Percentiles rank a stretch among this genome's conserved stretches.
phyloP scores from a whole-genome alignment of 331 rosid species.

The Pyracantha coccinea region DNA sequence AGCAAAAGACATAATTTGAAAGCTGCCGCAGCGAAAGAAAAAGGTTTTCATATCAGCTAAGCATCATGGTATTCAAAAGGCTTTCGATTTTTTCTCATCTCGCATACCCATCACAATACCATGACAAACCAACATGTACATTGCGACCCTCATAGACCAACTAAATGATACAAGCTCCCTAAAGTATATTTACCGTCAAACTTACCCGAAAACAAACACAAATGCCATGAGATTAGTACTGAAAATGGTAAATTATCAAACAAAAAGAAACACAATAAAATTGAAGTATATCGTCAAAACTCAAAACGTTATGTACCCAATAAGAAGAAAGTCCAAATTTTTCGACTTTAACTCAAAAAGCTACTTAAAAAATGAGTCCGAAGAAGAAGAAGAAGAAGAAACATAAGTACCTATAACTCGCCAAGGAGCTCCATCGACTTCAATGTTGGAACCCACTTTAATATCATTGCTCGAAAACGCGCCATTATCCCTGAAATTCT shows the following conservation, averaged over 20 bases:
- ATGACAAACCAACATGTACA: not conserved
- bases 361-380: not conserved
- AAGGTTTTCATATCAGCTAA: not conserved
- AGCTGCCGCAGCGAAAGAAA: not conserved
- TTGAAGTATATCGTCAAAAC: not conserved
- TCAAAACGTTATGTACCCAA: not conserved
- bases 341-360: not conserved
- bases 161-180: not conserved
- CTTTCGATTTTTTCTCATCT: not conserved
- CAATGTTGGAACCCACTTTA: constrained; percentile 68
- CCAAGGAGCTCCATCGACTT: constrained; percentile 93
- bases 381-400: not conserved
- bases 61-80: not conserved
- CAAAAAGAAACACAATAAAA: not conserved
- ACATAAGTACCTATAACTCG: constrained; percentile 49
- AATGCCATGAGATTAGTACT: not conserved
- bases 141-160: not conserved
- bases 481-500: constrained; percentile 47
- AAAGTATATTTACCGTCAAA: not conserved
- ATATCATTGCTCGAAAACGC: constrained; percentile 80
- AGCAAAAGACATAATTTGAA: not conserved
- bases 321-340: not conserved
- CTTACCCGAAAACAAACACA: not conserved
- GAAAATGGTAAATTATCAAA: not conserved
- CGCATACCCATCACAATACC: not conserved